Conservation (phyloP, 208 protist species). For the Entamoeba moshkovskii region DNA sequence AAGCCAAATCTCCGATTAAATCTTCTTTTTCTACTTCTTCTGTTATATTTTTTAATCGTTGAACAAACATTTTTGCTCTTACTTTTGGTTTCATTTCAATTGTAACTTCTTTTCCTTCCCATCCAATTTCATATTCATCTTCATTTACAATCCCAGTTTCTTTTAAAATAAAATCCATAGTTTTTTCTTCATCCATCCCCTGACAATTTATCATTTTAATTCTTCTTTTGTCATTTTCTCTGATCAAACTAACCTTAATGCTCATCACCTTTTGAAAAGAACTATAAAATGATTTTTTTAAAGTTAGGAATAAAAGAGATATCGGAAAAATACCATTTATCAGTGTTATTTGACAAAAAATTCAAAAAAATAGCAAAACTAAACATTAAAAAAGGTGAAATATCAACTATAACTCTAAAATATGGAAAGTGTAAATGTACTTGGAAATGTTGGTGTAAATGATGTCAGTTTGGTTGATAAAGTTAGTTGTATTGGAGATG, state of each 20-base stretch:
- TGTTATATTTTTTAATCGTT: not conserved
- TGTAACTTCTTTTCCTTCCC: not conserved
- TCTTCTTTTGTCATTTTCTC: not conserved
- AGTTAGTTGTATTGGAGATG: no score
- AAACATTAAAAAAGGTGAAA: no score
- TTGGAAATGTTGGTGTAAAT: no score
- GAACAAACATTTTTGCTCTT: not conserved
- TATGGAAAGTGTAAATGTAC: no score
- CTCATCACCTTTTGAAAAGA: not conserved
- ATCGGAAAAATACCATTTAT: no score
- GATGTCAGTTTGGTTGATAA: no score
- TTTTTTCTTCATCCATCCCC: not conserved
- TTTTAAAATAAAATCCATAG: not conserved
- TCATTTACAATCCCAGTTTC: not conserved
- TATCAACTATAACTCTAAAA: no score
- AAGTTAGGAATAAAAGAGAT: no score
- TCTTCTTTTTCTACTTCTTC: not conserved
- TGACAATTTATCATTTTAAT: not conserved
- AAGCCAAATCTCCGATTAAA: not conserved
- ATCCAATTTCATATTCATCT: not conserved
- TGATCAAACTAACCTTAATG: not conserved
- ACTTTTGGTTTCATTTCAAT: slow-evolving; percentile 1
- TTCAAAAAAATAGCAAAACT: no score
- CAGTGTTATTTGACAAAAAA: no score
- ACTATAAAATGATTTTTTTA: no score